Conservation (phyloP, 139 green algal species). For the Spirogloea muscicola region DNA sequence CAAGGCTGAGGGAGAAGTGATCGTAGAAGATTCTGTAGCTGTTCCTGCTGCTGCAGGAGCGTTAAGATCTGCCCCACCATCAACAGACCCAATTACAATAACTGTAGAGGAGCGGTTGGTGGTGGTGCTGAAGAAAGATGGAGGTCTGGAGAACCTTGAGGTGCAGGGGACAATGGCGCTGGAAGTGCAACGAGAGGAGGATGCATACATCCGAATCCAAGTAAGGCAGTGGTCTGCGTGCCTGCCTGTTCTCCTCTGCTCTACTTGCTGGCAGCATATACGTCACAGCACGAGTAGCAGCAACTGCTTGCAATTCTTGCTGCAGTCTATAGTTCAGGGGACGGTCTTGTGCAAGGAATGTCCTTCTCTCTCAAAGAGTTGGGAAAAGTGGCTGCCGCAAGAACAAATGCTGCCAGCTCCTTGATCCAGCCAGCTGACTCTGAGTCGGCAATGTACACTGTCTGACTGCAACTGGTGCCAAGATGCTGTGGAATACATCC, state of each 20-base stretch:
- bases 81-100: slow-evolving; percentile 44
- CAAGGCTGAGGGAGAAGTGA: slow-evolving; percentile 71
- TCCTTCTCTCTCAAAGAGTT: slow-evolving; percentile 4
- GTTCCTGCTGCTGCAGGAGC: slow-evolving; percentile 40
- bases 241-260: neutral
- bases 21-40: slow-evolving; percentile 54
- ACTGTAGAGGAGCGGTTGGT: slow-evolving; percentile 53
- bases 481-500: neutral
- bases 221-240: slow-evolving; percentile 7
- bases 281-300: neutral
- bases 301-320: neutral
- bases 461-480: neutral
- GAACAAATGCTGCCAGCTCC: neutral
- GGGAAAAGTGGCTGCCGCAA: neutral
- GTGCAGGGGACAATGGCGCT: slow-evolving; percentile 85
- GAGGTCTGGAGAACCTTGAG: slow-evolving; percentile 90
- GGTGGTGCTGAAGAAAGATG: slow-evolving; percentile 81
- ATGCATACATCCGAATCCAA: slow-evolving; percentile 67
- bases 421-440: neutral
- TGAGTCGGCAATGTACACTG: neutral
- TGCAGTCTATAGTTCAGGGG: neutral
- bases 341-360: neutral
- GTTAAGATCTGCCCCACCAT: too few relatives aligned
- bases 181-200: slow-evolving; percentile 67
- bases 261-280: neutral